Conservation (phyloP, 1,284 basidiomycete genomes). For the Leccinum pseudoinsigne region DNA sequence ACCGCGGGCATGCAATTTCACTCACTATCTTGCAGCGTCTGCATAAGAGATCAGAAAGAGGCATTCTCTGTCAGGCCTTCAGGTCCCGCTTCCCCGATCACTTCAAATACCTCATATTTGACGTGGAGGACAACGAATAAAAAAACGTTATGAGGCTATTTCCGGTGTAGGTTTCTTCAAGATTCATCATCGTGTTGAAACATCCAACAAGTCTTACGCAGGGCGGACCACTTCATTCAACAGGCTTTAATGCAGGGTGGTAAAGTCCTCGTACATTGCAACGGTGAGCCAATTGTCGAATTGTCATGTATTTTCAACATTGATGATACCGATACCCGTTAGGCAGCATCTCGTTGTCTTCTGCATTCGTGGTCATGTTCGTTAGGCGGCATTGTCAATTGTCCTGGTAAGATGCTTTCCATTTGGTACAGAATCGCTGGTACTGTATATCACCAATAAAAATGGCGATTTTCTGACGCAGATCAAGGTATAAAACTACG, state of each 20-base stretch:
- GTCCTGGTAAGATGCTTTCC: conserved; percentile 82
- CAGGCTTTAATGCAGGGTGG: conserved; percentile 66
- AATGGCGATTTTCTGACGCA: conserved; percentile 86
- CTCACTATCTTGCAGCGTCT: conserved; percentile 53
- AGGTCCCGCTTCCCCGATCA: conserved; percentile 68
- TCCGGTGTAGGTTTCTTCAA: conserved; percentile 54
- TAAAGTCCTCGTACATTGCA: conserved; percentile 87
- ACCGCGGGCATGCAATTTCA: conserved; percentile 2
- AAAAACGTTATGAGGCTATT: conserved; percentile 88
- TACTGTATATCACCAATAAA: conserved; percentile 80
- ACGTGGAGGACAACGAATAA: conserved; percentile 89
- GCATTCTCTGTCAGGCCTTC: conserved; percentile 80
- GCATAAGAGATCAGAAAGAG: conserved; percentile 85
- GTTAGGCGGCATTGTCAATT: conserved; percentile 84
- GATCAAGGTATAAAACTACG: conserved; percentile 62
- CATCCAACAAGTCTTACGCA: conserved; percentile 29
- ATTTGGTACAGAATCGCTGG: conserved; percentile 84
- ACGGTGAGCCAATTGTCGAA: conserved; percentile 53
- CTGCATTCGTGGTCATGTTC: conserved; percentile 90
- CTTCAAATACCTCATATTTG: conserved; percentile 80
- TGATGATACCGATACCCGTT: neutral
- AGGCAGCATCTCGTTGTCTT: conserved; percentile 88
- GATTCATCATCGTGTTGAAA: neutral
- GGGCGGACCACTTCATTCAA: conserved; percentile 81
- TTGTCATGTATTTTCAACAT: neutral